Evolutionary conservation across 2,329 filamentous ascomycete species (phyloP), one percentile per base, ranked within the genome.

Genomic region (Colletotrichum noveboracense): DNA sequence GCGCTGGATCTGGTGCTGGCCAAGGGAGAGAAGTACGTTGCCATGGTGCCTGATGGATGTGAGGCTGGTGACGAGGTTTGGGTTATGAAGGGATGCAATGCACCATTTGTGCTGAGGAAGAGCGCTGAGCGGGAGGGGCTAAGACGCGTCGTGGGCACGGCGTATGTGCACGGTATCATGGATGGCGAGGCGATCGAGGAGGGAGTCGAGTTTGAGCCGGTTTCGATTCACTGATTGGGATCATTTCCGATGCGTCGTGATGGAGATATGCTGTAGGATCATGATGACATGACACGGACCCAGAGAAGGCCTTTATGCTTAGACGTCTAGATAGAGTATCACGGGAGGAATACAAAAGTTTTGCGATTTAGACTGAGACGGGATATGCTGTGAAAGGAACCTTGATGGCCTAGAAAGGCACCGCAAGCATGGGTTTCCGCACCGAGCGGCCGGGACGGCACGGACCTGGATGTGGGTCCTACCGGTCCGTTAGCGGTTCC

Each of bases 141-240:
- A 60, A 70, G n/a, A 34, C 60, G 75, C 2, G 68, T 77, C 13
- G 72, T 77, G 7, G 75, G 75, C 1, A 62, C 72, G 4, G 75
- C 75, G 21, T 77, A 77, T 18, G 75, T 77, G 26, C 73, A 69
- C 38, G 75, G 75, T 13, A 66, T 77, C 56, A 77, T 77, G 75
- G 21, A 69, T 0, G 72, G 75, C 3, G 75, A 77, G 56, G 67
- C 38, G 3, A 52, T 56, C 4, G 74, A 30, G 13, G 62, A 70
- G 26, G 52, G 36, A 7, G 26, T 34, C 16, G 65, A 70, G 32
- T 76, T 66, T 32, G 71, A 70, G 61, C 28, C 65, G 7, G 71
- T 76, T 7, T 61, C 66, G n/a, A 76, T 76, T 26, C 74, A 76
- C 66, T 76, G 14, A 70, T n/a, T 30, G 58, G 21, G 58, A 24